phyloP scores from a whole-genome alignment of 1,284 basidiomycete genomes.

The Sporisorium sorghi region DNA sequence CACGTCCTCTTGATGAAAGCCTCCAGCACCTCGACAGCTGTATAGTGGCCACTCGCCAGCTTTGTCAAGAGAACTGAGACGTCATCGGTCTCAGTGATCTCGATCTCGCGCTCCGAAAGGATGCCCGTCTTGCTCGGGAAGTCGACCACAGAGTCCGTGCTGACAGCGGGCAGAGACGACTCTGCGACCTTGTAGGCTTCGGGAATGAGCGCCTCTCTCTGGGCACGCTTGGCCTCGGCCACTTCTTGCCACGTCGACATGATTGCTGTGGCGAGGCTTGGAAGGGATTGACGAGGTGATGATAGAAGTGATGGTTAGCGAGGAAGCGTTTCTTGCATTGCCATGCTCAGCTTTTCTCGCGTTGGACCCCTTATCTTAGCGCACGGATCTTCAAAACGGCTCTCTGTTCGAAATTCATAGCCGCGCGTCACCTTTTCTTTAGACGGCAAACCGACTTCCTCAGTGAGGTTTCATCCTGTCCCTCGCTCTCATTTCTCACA shows the following conservation, averaged over 20 bases:
- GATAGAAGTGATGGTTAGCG: neutral
- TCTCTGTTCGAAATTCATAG: neutral
- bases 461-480: neutral
- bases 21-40: slow-evolving; percentile 77
- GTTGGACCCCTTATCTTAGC: neutral
- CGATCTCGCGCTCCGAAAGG: slow-evolving; percentile 41
- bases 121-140: slow-evolving; percentile 39
- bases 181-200: slow-evolving; percentile 33
- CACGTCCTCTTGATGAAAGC: slow-evolving; percentile 84
- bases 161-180: slow-evolving; percentile 28
- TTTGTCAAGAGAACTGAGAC: slow-evolving; percentile 73
- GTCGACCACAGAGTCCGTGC: slow-evolving; percentile 35
- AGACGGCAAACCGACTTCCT: neutral
- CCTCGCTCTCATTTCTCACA: neutral
- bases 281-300: no score
- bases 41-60: slow-evolving; percentile 74
- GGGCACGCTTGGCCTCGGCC: slow-evolving; percentile 37
- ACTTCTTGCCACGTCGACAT: slow-evolving; percentile 48
- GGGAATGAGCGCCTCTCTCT: slow-evolving; percentile 48
- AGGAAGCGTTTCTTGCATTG: neutral
- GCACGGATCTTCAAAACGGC: slow-evolving; percentile 1
- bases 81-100: slow-evolving; percentile 66
- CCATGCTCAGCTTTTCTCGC: neutral
- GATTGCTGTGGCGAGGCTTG: neutral
- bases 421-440: neutral